Base-by-base conservation (phyloP, 768 basidiomycete species). In the Lactarius hengduanensis region DNA sequence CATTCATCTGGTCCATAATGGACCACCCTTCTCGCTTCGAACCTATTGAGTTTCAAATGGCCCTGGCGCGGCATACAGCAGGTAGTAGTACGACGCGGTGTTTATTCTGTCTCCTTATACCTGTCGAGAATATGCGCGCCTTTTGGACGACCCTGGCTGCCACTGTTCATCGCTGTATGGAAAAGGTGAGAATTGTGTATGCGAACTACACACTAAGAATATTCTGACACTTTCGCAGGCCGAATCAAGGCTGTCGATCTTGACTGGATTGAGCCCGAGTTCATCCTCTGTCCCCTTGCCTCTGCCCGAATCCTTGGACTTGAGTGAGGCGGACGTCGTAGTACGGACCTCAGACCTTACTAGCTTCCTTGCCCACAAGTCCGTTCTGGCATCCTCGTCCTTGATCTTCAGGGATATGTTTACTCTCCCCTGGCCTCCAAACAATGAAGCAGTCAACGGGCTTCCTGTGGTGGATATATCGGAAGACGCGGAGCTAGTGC, bases 371-470 rank as follows among this genome's bases (percentile, higher is more conserved):
- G 59, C 76, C 20, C 76, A 78, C 68, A 77, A 71, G 22, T 61
- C 58, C 20, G 75, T 76, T n/a, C 74, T 79, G 18, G 53, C 70
- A 28, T 69, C 70, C 9, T 73, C 75, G 3, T 77, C 77, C 3
- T 69, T 71, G 4, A 40, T 78, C 47, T 78, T 77, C 65, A 64
- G 56, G 20, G 72, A 72, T 61, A 76, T 78, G 74, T 69, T 77
- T 65, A 60, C 71, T 1, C 50, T 71, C 22, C 10, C 73, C 73
- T 13, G 65, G 64, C 30, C 74, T 20, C 26, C 61, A 9, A 15
- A 40, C n/a, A 1, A 34, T 3, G 66, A 34, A 9, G 18, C 11
- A 0, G 5, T 61, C 6, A 40, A 65, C 61, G 66, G 69, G 7
- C 61, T 71, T 2, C 69, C 63, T 13, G 61, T 70, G 7, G 60